A percentile compares a stretch with the other conserved stretches of the same genome.
phyloP scores from a whole-genome alignment of 2,329 filamentous ascomycete genomes.

The Pseudocercospora macadamiae region DNA sequence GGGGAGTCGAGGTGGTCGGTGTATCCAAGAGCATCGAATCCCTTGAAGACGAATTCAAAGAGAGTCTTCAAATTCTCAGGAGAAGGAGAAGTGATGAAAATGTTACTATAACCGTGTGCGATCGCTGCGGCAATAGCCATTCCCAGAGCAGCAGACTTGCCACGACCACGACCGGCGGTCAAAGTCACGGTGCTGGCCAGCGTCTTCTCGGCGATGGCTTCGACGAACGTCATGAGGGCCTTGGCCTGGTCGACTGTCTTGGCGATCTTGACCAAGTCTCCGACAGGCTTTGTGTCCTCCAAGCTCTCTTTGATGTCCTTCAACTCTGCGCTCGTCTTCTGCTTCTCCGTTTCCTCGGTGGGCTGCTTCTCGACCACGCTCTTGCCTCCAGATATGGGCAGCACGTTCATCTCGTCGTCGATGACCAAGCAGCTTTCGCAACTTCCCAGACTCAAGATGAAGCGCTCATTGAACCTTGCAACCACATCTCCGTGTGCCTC shows the following conservation, averaged over 20 bases:
- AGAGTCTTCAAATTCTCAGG: slow-evolving; percentile 98
- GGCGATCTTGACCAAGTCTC: slow-evolving; percentile 79
- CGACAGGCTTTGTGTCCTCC: slow-evolving; percentile 82
- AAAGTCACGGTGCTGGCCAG: slow-evolving; percentile 89
- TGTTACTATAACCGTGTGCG: slow-evolving; percentile 96
- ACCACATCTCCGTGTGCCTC: slow-evolving; percentile 95
- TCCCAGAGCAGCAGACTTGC: slow-evolving; percentile 94
- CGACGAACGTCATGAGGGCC: slow-evolving; percentile 93
- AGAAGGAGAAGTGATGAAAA: slow-evolving; percentile 97
- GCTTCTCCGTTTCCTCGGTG: slow-evolving; percentile 68
- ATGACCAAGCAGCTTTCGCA: slow-evolving; percentile 94
- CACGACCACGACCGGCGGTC: slow-evolving; percentile 90
- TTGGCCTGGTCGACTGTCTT: slow-evolving; percentile 95
- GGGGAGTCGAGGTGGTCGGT: slow-evolving; percentile 94
- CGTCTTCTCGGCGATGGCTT: slow-evolving; percentile 95
- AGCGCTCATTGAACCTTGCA: slow-evolving; percentile 95
- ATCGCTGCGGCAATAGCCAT: slow-evolving; percentile 92
- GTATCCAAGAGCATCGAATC: slow-evolving; percentile 92
- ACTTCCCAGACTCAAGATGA: slow-evolving; percentile 91
- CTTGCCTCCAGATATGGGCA: slow-evolving; percentile 95
- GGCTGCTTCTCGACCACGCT: slow-evolving; percentile 81
- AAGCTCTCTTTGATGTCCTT: slow-evolving; percentile 85
- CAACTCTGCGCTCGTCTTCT: slow-evolving; percentile 72
- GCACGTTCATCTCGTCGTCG: slow-evolving; percentile 95
- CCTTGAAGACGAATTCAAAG: slow-evolving; percentile 98